Base-by-base conservation (phyloP, 2,329 filamentous ascomycete species). In the Alternaria novae-zelandiae region DNA sequence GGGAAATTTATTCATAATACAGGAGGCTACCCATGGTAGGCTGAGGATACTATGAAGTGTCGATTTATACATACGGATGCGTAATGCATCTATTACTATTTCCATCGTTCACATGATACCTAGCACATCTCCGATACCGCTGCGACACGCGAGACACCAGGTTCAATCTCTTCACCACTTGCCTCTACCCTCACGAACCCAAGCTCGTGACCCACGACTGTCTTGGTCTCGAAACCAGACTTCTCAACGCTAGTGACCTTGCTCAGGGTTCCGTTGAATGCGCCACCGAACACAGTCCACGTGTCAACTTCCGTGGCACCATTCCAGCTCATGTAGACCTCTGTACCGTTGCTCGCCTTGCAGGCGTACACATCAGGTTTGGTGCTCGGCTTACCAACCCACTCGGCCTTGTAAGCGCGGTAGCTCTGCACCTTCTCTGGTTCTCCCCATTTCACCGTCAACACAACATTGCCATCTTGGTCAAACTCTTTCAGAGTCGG, bases 11-110 rank as follows among this genome's bases (percentile, higher is more conserved):
- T 81, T 41, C 72, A 78, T 60, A 77, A 76, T 25, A 69, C 67
- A 4, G 76, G 75, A 4, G 68, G 55, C 8, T 79, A 74, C 61
- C 74, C 72, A n/a, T 79, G 77, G 76, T 78, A 71, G 66, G 20
- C 5, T 3, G 5, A 36, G 12, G 1, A 13, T 13, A 21, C 0
- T 36, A 2, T 21, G 17, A 36, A 15, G 1, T 11, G 20, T 1
- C 13, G 20, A 51, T 12, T 9, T 8, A 13, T 26, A 4, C 2
- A 12, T 5, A 2, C 17, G 3, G 26, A n/a, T 32, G 30, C 17
- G 4, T 17, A 41, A n/a, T 41, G n/a, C 36, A 41, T 41, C 15
- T 4, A 17, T 17, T 17, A 41, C 2, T 6, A 41, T 41, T 28
- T 28, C 26, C 10, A 28, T 11, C 15, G 13, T 36, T 36, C 32